Evolutionary conservation across 2,329 filamentous ascomycete genomes (phyloP), one percentile per base, ranked within the genome.

Genomic region (Ophiostoma triangulosporum): DNA sequence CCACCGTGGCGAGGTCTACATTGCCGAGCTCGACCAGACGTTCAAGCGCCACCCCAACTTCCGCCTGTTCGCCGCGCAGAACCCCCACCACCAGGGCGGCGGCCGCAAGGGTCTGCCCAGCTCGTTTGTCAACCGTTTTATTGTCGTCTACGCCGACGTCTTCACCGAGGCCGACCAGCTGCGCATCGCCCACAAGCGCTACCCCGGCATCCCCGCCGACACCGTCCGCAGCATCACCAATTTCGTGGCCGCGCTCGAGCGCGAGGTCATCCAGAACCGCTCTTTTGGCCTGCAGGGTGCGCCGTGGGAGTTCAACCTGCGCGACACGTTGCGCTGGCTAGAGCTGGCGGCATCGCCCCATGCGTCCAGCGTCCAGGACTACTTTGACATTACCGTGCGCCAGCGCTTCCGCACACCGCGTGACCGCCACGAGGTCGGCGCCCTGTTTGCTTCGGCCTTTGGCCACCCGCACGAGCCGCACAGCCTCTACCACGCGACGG

Each of bases 41-140:
- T 98, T 98, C 69, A 84, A 85, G 61, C 82, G 88, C 24, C 91
- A 98, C 64, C 83, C 84, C 0, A 75, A 90, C 58, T 98, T 98
- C 68, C 82, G 86, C n/a, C 78, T 98, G 0, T 98, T 98, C 63
- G 93, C 94, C 14, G 90, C 93, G 0, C 93, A 98, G 65, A 98
- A 98, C 64, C 93, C 93, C 8, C 93, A 98, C 68, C 88, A 96
- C 62, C 93, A 98, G 68, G 93, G 93, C 54, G 91, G 93, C 58
- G 93, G 93, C 9, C 81, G 93, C 61, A 98, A 98, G 68, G 93
- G 93, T 36, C 72, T 98, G 33, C 93, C 93, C 1, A 86, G 86
- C 54, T 97, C 93, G 1, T 98, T 98, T 63, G 93, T 98, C 57
- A 97, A 98, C 66, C 86, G 94, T 46, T 98, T 98, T 66, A 93